phyloP scores from a whole-genome alignment of 2,329 filamentous ascomycete species.

The Sporothrix curviconia region DNA sequence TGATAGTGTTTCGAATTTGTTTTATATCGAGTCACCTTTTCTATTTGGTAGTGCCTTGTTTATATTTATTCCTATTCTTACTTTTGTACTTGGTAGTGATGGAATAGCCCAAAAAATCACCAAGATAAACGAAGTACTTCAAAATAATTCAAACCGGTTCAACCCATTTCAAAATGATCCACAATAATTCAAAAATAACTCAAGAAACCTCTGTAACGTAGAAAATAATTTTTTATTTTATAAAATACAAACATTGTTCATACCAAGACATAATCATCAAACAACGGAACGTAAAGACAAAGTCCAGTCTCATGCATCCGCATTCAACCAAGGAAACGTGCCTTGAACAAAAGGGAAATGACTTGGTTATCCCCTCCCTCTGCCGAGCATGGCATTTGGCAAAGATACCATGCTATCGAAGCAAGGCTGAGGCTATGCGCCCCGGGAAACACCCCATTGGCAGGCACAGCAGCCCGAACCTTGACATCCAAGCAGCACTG shows the following conservation, averaged over 20 bases:
- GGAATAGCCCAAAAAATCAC: neutral
- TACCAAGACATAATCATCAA: too few relatives aligned
- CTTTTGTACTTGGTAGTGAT: too few relatives aligned
- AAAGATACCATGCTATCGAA: neutral
- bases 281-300: too few relatives aligned
- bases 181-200: too few relatives aligned
- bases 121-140: neutral
- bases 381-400: neutral
- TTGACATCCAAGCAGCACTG: too few relatives aligned
- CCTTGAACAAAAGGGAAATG: neutral
- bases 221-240: too few relatives aligned
- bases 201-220: too few relatives aligned
- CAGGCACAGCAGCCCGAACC: too few relatives aligned
- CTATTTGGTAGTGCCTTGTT: neutral
- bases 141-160: neutral
- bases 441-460: neutral
- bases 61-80: neutral
- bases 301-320: too few relatives aligned
- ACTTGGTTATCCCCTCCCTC: neutral
- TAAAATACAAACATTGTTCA: too few relatives aligned
- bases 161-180: too few relatives aligned
- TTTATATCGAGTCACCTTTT: neutral
- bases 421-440: slow-evolving; percentile 3
- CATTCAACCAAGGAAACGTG: too few relatives aligned
- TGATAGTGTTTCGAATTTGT: neutral